Conservation (phyloP, 768 basidiomycete species). For the Paxillus involutus region DNA sequence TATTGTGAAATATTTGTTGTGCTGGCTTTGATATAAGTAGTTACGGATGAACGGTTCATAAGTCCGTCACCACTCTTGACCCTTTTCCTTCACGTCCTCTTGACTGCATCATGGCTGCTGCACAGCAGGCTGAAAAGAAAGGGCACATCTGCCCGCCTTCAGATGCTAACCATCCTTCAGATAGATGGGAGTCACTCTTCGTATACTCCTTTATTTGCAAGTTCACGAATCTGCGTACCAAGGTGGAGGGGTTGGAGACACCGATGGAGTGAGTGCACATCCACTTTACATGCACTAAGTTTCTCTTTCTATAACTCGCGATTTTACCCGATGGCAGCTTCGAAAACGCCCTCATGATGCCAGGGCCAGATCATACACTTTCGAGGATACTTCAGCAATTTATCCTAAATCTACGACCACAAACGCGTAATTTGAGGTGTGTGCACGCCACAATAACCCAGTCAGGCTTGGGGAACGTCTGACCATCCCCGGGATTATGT, state of each 20-base stretch:
- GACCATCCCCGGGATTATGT: slow-evolving; percentile 32
- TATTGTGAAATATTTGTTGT: slow-evolving; percentile 37
- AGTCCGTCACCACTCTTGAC: slow-evolving; percentile 35
- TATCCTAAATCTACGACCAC: slow-evolving; percentile 78
- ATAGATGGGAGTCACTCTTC: slow-evolving; percentile 87
- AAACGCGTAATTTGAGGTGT: slow-evolving; percentile 89
- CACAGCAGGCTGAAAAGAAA: slow-evolving; percentile 42
- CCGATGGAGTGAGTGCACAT: slow-evolving; percentile 74
- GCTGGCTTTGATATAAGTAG: slow-evolving; percentile 37
- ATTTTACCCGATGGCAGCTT: slow-evolving; percentile 49
- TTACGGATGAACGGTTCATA: slow-evolving; percentile 33
- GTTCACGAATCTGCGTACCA: slow-evolving; percentile 73
- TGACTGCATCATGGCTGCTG: slow-evolving; percentile 37
- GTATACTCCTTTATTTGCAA: slow-evolving; percentile 84
- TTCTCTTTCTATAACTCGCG: slow-evolving; percentile 31
- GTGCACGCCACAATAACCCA: slow-evolving; percentile 37
- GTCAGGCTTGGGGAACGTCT: slow-evolving; percentile 27
- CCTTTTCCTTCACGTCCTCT: slow-evolving; percentile 34
- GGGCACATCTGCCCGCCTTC: slow-evolving; percentile 56
- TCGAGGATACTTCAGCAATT: slow-evolving; percentile 74
- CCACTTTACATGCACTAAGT: slow-evolving; percentile 16
- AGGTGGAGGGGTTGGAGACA: slow-evolving; percentile 76
- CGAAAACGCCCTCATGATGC: slow-evolving; percentile 74
- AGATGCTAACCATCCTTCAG: slow-evolving; percentile 68
- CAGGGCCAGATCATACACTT: slow-evolving; percentile 70